Percentiles rank a stretch among this genome's conserved stretches.
phyloP scores from a whole-genome alignment of 1,284 basidiomycete species.

The Mycena citricolor region DNA sequence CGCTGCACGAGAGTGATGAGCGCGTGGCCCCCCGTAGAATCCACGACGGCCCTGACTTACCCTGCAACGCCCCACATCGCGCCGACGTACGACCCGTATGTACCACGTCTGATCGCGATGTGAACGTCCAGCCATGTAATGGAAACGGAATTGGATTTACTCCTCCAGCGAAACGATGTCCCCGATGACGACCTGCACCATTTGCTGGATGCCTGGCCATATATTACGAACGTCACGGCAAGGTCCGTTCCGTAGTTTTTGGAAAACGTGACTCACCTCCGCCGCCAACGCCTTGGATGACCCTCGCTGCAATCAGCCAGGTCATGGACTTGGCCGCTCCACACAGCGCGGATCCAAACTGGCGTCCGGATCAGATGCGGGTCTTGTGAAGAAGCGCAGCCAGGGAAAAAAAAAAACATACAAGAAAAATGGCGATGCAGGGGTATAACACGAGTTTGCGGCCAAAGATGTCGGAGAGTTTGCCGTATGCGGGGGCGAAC shows the following conservation, averaged over 20 bases:
- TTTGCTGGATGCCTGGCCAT: slow-evolving; percentile 22
- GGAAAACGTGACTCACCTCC: slow-evolving; percentile 63
- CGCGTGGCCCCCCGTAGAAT: no score
- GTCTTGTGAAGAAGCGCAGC: background rate
- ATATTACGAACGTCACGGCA: background rate
- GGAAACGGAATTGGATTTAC: slow-evolving; percentile 39
- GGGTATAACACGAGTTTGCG: slow-evolving; percentile 73
- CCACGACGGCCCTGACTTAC: no score
- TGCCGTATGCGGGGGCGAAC: slow-evolving; percentile 71
- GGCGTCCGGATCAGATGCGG: slow-evolving; percentile 6
- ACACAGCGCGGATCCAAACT: slow-evolving; percentile 78
- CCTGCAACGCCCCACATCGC: slow-evolving; percentile 1
- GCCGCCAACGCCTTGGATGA: slow-evolving; percentile 80
- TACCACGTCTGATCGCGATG: slow-evolving; percentile 55
- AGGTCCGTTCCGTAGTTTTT: background rate
- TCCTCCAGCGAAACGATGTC: slow-evolving; percentile 78
- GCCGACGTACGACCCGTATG: slow-evolving; percentile 70
- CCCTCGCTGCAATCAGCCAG: slow-evolving; percentile 71
- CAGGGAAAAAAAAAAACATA: slow-evolving; percentile 29
- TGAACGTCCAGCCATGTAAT: background rate
- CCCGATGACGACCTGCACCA: slow-evolving; percentile 67
- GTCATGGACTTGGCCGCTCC: slow-evolving; percentile 78
- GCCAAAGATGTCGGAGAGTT: slow-evolving; percentile 66
- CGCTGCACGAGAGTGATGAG: no score
- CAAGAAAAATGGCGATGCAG: slow-evolving; percentile 69